Percentiles rank a stretch among this genome's conserved stretches.
phyloP scores from a whole-genome alignment of 2,329 filamentous ascomycete genomes.

The Orbilia blumenaviensis region DNA sequence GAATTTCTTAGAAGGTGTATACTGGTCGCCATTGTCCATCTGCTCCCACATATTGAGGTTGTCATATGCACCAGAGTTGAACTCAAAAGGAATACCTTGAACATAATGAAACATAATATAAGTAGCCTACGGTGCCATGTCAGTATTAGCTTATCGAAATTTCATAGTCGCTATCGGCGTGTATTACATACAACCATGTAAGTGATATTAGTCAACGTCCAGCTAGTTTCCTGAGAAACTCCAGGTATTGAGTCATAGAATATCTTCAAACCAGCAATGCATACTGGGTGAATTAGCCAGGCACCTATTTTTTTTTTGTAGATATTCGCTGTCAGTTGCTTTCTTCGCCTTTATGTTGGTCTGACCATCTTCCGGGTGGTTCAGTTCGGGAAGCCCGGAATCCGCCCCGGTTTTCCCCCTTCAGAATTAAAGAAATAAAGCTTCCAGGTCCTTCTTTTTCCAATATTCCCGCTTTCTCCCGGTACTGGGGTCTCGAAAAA shows the following conservation, averaged over 20 bases:
- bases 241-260: conserved; percentile 96
- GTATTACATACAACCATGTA: conserved; percentile 77
- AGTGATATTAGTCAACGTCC: conserved; percentile 97
- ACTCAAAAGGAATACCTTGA: conserved; percentile 96
- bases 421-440: background rate
- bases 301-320: conserved; percentile 77
- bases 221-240: conserved; percentile 96
- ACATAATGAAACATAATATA: conserved; percentile 99
- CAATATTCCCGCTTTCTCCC: conserved; percentile 1
- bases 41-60: conserved; percentile 99
- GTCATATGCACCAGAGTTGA: conserved; percentile 97
- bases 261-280: conserved; percentile 91
- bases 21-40: conserved; percentile 98
- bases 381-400: conserved; percentile 10
- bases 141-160: background rate
- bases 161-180: background rate
- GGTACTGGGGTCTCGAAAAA: conserved; percentile 37
- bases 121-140: conserved; percentile 68
- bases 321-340: conserved; percentile 19
- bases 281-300: conserved; percentile 95
- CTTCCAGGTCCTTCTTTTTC: background rate
- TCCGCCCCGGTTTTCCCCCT: background rate
- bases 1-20: conserved; percentile 98
- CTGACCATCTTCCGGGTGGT: background rate
- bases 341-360: background rate